Evolutionary conservation across 768 basidiomycete genomes (phyloP).

Genomic region (Leccinum rimulosum): DNA sequence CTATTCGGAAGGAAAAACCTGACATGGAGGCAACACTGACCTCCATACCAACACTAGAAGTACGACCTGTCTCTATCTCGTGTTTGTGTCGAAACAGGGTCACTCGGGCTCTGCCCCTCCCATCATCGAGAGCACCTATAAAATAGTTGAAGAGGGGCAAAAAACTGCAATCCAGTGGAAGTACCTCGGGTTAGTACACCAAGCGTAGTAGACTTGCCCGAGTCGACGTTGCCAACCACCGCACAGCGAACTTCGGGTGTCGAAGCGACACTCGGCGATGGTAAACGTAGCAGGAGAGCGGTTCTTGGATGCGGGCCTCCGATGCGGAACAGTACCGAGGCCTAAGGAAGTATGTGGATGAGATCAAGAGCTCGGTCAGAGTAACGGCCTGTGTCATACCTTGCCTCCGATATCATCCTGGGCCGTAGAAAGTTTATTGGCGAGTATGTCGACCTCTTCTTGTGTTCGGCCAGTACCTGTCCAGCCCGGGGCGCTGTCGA

Average conservation of each 20-base stretch:
- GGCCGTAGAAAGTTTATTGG: slow-evolving; percentile 40
- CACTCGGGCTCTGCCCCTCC: slow-evolving; percentile 78
- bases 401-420: slow-evolving; percentile 82
- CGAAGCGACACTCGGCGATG: slow-evolving; percentile 68
- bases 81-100: slow-evolving; percentile 95
- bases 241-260: slow-evolving; percentile 95
- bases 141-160: slow-evolving; percentile 9
- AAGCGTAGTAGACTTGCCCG: slow-evolving; percentile 91
- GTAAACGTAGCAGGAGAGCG: slow-evolving; percentile 66
- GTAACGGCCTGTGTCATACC: slow-evolving; percentile 38
- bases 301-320: slow-evolving; percentile 50
- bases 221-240: slow-evolving; percentile 93
- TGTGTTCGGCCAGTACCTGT: slow-evolving; percentile 47
- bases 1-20: not conserved
- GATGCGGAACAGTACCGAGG: slow-evolving; percentile 52
- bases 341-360: slow-evolving; percentile 34
- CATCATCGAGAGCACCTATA: slow-evolving; percentile 74
- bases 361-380: not conserved
- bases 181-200: slow-evolving; percentile 93
- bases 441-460: slow-evolving; percentile 51
- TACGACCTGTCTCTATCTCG: slow-evolving; percentile 93
- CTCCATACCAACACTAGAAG: slow-evolving; percentile 97
- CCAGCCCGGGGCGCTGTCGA: slow-evolving; percentile 51
- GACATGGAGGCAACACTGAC: slow-evolving; percentile 40
- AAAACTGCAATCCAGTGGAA: slow-evolving; percentile 19